A percentile compares a stretch with the other conserved stretches of the same genome.
Conservation (phyloP, 2,329 filamentous ascomycete genomes). For the Paraphaeosphaeria sporulosa region DNA sequence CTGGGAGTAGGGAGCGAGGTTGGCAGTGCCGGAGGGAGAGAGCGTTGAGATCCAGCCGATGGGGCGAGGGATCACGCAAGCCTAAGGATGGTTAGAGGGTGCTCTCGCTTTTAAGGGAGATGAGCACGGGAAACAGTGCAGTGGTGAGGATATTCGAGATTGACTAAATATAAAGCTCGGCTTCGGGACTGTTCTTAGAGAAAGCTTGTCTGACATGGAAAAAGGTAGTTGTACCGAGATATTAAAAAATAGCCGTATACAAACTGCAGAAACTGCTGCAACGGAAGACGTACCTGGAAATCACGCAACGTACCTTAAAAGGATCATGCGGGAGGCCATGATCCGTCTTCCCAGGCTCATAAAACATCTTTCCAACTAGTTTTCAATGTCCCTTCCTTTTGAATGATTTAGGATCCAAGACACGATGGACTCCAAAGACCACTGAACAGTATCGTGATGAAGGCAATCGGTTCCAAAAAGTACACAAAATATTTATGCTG, state of each 20-base stretch:
- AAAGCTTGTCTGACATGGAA: too few species aligned
- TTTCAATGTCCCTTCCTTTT: background rate
- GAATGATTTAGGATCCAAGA: too few species aligned
- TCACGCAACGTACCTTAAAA: conserved; percentile 57
- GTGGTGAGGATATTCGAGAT: background rate
- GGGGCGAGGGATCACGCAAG: conserved; percentile 66
- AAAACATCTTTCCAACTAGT: conserved; percentile 54
- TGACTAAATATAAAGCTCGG: too few species aligned
- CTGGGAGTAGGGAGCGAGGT: conserved; percentile 68
- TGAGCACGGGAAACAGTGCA: background rate
- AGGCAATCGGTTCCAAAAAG: too few species aligned
- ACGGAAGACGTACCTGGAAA: background rate
- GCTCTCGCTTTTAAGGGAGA: too few species aligned
- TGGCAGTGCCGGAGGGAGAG: conserved; percentile 56
- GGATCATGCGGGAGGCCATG: conserved; percentile 63
- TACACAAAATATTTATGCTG: background rate
- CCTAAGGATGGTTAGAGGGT: conserved; percentile 37
- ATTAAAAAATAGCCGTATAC: too few species aligned
- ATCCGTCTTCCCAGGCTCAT: conserved; percentile 61
- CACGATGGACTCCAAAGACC: too few species aligned
- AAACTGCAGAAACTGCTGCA: background rate
- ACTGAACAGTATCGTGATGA: too few species aligned
- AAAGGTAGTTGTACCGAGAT: too few species aligned
- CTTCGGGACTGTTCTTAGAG: too few species aligned
- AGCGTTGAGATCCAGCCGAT: conserved; percentile 70